Base-by-base conservation (phyloP, 2,329 filamentous ascomycete genomes). In the Fusarium hostae region DNA sequence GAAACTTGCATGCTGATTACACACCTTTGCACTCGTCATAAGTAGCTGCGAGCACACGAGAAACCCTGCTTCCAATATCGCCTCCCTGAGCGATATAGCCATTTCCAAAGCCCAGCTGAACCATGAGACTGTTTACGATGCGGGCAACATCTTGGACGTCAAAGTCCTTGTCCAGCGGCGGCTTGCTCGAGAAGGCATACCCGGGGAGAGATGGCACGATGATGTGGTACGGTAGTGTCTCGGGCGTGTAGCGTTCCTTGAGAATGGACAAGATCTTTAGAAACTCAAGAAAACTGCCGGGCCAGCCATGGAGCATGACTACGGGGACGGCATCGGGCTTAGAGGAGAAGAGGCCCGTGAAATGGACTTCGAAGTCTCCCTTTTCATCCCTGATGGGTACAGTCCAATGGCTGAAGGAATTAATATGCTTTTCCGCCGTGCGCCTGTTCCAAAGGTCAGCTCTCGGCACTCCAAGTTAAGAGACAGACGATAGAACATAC, bases 231-330 rank as follows among this genome's bases (percentile, higher is more conserved):
- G 63, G 63, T 0, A 66, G 63, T 0, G 62, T 66, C 5, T 52
- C 62, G 2, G 63, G 45, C 0, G 62, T 66, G 8, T 54, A 66
- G 4, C 34, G 35, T 5, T 51, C 34, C 12, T 66, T 66, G 8
- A 66, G 45, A 16, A 66, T 26, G 2, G 62, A 61, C 6, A 66
- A 5, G n/a, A 66, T 43, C 9, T 22, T 15, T 0, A 66, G 39
- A 18, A 66, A 66, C 44, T 66, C 63, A 0, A 66, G 10, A 11
- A 66, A 66, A 3, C 63, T 66, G 2, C 63, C 63, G 0, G 63
- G 63, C 63, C 63, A 66, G 6, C 63, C 63, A 10, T 66, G 63
- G 0, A 66, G 54, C 16, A 66, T 15, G 0, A 47, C 54, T 2
- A 66, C 40, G 1, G 63, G 63, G 3, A 66, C 3, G 1, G 63